Conservation (phyloP, 805 yeast genomes). For the Zygoascus flipseniorum region DNA sequence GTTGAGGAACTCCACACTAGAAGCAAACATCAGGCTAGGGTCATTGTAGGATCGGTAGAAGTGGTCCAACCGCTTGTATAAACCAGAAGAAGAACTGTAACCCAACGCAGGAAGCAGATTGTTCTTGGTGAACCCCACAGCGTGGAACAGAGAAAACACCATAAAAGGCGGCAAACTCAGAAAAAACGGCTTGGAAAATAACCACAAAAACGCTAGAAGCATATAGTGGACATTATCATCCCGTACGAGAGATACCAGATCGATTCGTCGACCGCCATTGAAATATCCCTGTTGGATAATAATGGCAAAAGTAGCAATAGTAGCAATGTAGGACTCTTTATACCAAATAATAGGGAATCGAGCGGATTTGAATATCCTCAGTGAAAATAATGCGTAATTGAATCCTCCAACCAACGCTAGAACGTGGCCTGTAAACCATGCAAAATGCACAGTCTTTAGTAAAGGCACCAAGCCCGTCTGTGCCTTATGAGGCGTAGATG, state of each 20-base stretch:
- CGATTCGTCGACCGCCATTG: not conserved
- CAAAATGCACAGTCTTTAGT: slow-evolving; percentile 49
- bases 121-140: slow-evolving; percentile 58
- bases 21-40: slow-evolving; percentile 48
- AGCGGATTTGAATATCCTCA: slow-evolving; percentile 15
- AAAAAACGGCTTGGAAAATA: slow-evolving; percentile 50
- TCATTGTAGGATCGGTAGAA: slow-evolving; percentile 52
- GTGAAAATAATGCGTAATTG: slow-evolving; percentile 32
- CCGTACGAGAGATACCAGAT: slow-evolving; percentile 27
- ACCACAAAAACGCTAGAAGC: slow-evolving; percentile 45
- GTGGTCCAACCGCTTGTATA: slow-evolving; percentile 29
- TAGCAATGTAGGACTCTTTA: slow-evolving; percentile 52
- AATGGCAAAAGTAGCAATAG: slow-evolving; percentile 65
- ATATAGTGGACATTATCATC: slow-evolving; percentile 75
- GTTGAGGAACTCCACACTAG: slow-evolving; percentile 44
- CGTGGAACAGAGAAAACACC: slow-evolving; percentile 75
- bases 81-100: slow-evolving; percentile 23
- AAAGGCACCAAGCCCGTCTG: not conserved
- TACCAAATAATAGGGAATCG: slow-evolving; percentile 42
- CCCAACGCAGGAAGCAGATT: slow-evolving; percentile 58
- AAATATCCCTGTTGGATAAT: slow-evolving; percentile 54
- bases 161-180: slow-evolving; percentile 66
- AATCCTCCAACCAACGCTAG: slow-evolving; percentile 36
- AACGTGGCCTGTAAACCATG: slow-evolving; percentile 66
- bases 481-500: not conserved